Base-by-base conservation (phyloP, 371 early-diverging fungal genomes). In the Coemansia sp. region DNA sequence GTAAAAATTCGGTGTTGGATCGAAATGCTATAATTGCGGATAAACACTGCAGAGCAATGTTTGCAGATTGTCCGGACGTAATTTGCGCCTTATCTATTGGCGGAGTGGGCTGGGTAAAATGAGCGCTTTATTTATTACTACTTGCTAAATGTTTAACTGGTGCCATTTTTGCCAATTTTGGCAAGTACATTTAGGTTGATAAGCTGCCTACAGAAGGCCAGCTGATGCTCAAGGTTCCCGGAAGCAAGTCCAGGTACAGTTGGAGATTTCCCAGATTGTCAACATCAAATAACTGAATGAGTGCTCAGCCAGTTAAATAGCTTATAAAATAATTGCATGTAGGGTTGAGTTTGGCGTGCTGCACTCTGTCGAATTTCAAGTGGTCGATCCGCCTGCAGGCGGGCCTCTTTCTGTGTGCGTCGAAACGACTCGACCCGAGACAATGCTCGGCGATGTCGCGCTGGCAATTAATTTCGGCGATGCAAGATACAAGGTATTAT, bases 381-480 rank as follows among this genome's bases (percentile, higher is more conserved):
- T 91, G 10, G 83, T 83, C 14, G 81, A 87, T 65, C 83, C 85
- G 10, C 77, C 81, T 45, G 72, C 78, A 29, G 71, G 82, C 51
- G 89, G 81, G 3, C 81, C 84, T 4, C 67, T 77, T 61, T 83
- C 88, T 45, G 79, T 99, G 39, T 86, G 89, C 29, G 95, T 99
- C 13, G 94, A 93, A 7, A 99, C 99, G 13, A 99, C 99, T 3
- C 92, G 99, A 71, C 90, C 98, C 48, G 99, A 99, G 72, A 99
- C 99, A 4, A 98, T 99, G 90, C 85, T 99, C 13, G 99, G 99
- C 55, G 99, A 99, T 82, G 92, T 90, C 40, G 99, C 99, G 4
- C 84, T 99, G 27, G 98, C 98, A 53, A 89, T 97, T 47, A 92
- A 98, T 79, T 98, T 98, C 7, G 78, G 86, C 0, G 99, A 99